These are phyloP conservation scores for Xylogone sp. DNA, from an alignment of 2,329 filamentous ascomycete species.

Conservation along the genomic window DNA sequence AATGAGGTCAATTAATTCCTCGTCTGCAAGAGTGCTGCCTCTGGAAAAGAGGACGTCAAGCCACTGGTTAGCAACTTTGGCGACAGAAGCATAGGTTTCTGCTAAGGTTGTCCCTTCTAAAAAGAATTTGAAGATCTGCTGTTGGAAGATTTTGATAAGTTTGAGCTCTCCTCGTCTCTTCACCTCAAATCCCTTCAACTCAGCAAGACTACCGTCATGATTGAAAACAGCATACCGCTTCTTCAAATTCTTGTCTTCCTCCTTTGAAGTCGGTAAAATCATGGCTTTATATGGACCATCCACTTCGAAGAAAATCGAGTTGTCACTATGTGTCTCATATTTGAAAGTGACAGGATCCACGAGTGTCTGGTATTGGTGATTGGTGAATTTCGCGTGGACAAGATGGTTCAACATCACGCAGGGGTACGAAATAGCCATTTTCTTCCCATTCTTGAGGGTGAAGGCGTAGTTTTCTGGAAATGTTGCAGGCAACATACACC, in stretches of 20 bases:
- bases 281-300: constrained; percentile 97
- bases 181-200: constrained; percentile 95
- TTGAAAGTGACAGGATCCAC: constrained; percentile 74
- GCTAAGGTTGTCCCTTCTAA: constrained; percentile 81
- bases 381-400: constrained; percentile 91
- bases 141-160: constrained; percentile 99
- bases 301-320: constrained; percentile 99
- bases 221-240: constrained; percentile 99
- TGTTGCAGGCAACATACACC: constrained; percentile 95
- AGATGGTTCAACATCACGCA: constrained; percentile 99
- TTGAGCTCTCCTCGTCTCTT: constrained; percentile 97
- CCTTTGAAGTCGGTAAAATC: constrained; percentile 95
- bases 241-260: constrained; percentile 99
- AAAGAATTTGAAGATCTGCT: constrained; percentile 99
- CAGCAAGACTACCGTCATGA: constrained; percentile 89
- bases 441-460: constrained; percentile 93
- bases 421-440: constrained; percentile 92
- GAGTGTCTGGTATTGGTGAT: constrained; percentile 93
- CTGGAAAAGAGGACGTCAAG: constrained; percentile 89
- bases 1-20: constrained; percentile 99
- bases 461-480: constrained; percentile 97
- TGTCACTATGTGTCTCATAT: constrained; percentile 97
- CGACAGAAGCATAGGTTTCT: constrained; percentile 88
- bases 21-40: constrained; percentile 85
- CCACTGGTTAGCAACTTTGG: constrained; percentile 94